These are phyloP conservation scores for Oemleria cerasiformis DNA, from an alignment of 306 rosid genomes.

Conservation along the genomic window DNA sequence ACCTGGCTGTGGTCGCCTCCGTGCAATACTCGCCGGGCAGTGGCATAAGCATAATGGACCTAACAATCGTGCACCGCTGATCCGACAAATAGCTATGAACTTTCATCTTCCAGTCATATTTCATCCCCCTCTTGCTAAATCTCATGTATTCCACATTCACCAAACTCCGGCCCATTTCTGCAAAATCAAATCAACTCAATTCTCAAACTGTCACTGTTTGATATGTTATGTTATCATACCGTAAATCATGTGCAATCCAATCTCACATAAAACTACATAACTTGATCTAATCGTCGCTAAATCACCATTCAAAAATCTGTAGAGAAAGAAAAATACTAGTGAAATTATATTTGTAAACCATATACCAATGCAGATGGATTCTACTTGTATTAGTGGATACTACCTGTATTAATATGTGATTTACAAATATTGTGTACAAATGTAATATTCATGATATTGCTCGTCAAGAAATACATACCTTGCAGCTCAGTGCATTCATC, in stretches of 20 bases:
- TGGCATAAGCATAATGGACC: slow-evolving; percentile 62
- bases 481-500: slow-evolving; percentile 58
- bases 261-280: background rate
- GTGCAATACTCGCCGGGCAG: slow-evolving; percentile 41
- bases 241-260: too few relatives aligned
- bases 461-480: slow-evolving; percentile 31
- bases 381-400: too few relatives aligned
- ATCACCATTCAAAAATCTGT: too few relatives aligned
- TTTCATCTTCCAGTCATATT: slow-evolving; percentile 72
- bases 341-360: too few relatives aligned
- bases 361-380: too few relatives aligned
- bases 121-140: slow-evolving; percentile 42
- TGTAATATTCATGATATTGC: too few relatives aligned
- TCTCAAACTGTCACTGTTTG: too few relatives aligned
- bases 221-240: background rate
- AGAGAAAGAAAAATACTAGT: too few relatives aligned
- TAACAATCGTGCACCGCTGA: slow-evolving; percentile 48
- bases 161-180: slow-evolving; percentile 53
- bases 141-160: slow-evolving; percentile 32
- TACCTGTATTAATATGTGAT: too few relatives aligned
- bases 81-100: slow-evolving; percentile 46
- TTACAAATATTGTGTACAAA: too few relatives aligned
- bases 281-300: too few relatives aligned
- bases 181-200: slow-evolving; percentile 7
- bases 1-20: slow-evolving; percentile 49